Evolutionary conservation across 1,139 yeast genomes (phyloP), one percentile per base, ranked within the genome.

Genomic region (Yamadazyma kanchanaburiensis): DNA sequence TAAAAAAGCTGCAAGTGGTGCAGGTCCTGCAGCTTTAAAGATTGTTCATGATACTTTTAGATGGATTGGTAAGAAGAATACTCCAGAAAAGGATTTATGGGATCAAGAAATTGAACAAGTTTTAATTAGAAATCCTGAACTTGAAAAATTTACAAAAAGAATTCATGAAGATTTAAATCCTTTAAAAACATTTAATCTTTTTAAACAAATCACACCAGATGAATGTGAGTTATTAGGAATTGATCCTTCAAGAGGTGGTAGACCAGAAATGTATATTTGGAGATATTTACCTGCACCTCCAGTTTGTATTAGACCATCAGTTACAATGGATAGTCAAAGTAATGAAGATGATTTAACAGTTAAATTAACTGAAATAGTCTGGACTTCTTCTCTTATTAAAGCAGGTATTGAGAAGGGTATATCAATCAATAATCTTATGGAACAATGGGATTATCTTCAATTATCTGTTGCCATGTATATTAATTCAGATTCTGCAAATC

Each of bases 241-340:
- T 42, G 94, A 91, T 53, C 77, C 96, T 1, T 70, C 85, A 4
- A 72, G 79, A 43, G 87, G 89, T 21, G 96, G 97, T 23, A 73
- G 98, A 42, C 98, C 98, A 2, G 98, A 91, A 58, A 87, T 84
- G 75, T 91, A 89, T 55, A 77, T 94, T 26, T 94, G 98, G 99
- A 74, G 95, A 49, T 94, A 89, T 54, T 70, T 94, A 32, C 98
- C 98, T 0, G 98, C 97, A 0, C 98, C 99, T 1, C 99, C 99
- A 0, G 96, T 94, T 14, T 94, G 98, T 69, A 91, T 94, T 34
- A 77, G 99, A 46, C 99, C 99, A 2, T 89, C 97, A 5, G 97
- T 94, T 21, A 70, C 78, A 69, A 87, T 87, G 88, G 94, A 87
- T 53, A 95, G 91, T 36, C 87, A 89, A 26, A 82, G 94, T 21